Conservation (phyloP, 768 basidiomycete genomes). For the Mycena galericulata region DNA sequence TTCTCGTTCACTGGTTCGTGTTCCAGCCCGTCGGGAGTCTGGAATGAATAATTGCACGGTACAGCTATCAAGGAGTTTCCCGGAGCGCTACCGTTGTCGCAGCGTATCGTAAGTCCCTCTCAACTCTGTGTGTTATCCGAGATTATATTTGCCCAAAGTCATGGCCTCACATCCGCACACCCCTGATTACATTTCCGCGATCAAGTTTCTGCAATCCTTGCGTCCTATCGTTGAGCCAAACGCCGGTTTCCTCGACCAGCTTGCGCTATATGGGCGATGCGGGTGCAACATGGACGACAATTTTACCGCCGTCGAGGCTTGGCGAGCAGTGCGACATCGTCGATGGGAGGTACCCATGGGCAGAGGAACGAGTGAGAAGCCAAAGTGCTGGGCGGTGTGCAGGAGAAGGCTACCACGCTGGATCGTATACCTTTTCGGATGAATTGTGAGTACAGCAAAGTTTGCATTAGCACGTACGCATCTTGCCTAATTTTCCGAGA, state of each 20-base stretch:
- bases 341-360: background rate
- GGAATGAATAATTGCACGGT: background rate
- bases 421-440: no score
- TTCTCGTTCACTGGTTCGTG: slow-evolving; percentile 24
- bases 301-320: background rate
- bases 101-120: slow-evolving; percentile 11
- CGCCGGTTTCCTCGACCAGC: slow-evolving; percentile 23
- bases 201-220: slow-evolving; percentile 5
- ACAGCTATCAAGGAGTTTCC: slow-evolving; percentile 15
- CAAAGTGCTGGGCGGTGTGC: background rate
- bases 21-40: background rate
- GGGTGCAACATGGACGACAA: slow-evolving; percentile 11
- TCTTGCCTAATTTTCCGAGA: no score
- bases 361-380: no score
- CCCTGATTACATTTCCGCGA: background rate
- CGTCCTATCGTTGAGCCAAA: slow-evolving; percentile 16
- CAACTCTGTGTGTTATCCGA: background rate
- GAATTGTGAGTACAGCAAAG: no score
- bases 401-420: no score
- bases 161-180: slow-evolving; percentile 10
- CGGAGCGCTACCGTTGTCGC: slow-evolving; percentile 21
- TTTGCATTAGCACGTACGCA: no score
- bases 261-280: slow-evolving; percentile 12
- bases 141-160: background rate
- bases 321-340: background rate